These are phyloP conservation scores for Scenedesmus sp. DNA, from an alignment of 163 green algal genomes.

Conservation along the genomic window DNA sequence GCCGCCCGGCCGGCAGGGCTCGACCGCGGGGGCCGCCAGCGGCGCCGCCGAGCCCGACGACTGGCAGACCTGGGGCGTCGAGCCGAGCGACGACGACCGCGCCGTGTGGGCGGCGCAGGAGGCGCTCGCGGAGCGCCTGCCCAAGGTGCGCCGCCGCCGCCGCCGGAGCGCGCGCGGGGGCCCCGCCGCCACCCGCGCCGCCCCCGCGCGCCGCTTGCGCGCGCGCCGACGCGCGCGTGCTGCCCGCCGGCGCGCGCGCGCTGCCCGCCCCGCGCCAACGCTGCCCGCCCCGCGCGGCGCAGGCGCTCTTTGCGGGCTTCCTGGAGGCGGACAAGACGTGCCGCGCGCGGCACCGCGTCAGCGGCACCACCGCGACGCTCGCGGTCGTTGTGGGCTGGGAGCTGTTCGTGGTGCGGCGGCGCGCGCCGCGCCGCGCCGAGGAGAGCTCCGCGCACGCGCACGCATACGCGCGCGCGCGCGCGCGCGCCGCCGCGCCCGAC, in stretches of 20 bases:
- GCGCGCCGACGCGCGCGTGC: no score
- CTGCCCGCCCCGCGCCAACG: no score
- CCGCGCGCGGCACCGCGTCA: constrained; percentile 61
- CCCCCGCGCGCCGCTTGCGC: no score
- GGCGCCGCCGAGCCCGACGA: not conserved
- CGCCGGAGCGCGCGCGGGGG: not conserved
- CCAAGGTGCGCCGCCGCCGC: constrained; percentile 53
- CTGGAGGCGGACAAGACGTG: constrained; percentile 50
- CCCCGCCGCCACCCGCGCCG: no score
- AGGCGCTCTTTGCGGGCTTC: constrained; percentile 62
- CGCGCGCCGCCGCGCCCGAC: no score
- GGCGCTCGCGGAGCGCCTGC: constrained; percentile 58
- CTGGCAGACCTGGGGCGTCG: not conserved
- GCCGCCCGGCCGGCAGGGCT: not conserved
- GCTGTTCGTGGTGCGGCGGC: no score
- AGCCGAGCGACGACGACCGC: constrained; percentile 39
- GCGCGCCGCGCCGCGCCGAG: no score
- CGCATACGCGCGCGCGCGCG: no score
- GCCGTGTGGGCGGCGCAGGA: constrained; percentile 66
- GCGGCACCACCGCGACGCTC: constrained; percentile 88
- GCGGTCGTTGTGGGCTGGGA: constrained; percentile 82
- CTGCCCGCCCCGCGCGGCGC: not conserved
- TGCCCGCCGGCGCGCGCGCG: no score
- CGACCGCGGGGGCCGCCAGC: not conserved
- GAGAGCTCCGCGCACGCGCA: no score